Conservation (phyloP, 2,329 filamentous ascomycete species). For the Colletotrichum sidae region DNA sequence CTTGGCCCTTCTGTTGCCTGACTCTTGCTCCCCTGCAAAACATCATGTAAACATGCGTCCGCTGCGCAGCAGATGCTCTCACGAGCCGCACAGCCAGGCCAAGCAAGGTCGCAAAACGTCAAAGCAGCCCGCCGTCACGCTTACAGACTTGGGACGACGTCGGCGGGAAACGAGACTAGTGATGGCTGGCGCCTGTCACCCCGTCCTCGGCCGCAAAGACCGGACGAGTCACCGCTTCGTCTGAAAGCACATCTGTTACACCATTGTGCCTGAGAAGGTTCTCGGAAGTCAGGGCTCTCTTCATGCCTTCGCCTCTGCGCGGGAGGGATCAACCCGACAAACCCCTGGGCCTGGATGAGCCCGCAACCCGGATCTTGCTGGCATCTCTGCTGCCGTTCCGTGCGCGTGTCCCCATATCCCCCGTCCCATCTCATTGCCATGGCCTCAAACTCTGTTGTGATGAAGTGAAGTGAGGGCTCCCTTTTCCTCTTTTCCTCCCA, state of each 20-base stretch:
- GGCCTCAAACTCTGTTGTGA: slow-evolving; percentile 9
- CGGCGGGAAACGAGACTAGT: slow-evolving; percentile 16
- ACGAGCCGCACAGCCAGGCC: neutral
- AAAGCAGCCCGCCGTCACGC: slow-evolving; percentile 25
- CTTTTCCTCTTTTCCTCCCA: slow-evolving; percentile 19
- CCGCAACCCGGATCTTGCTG: slow-evolving; percentile 25
- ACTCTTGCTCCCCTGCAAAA: neutral
- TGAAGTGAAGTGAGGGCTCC: neutral
- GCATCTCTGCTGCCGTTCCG: slow-evolving; percentile 33
- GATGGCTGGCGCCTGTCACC: slow-evolving; percentile 21
- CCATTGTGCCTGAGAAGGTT: slow-evolving; percentile 28
- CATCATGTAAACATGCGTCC: neutral
- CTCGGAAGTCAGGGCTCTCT: slow-evolving; percentile 33
- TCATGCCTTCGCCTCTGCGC: slow-evolving; percentile 30
- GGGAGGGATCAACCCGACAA: slow-evolving; percentile 15
- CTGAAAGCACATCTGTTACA: slow-evolving; percentile 31
- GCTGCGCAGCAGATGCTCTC: too few relatives aligned
- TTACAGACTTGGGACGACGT: slow-evolving; percentile 31
- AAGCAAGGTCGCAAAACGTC: slow-evolving; percentile 22
- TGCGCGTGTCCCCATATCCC: slow-evolving; percentile 1
- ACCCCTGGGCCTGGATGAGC: slow-evolving; percentile 1
- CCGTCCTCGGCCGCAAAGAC: slow-evolving; percentile 11
- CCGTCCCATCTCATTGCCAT: slow-evolving; percentile 16
- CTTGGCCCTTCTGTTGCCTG: neutral
- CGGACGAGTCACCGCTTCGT: slow-evolving; percentile 36